Conservation (phyloP, 305 asterid species). For the Nicotiana rustica region DNA sequence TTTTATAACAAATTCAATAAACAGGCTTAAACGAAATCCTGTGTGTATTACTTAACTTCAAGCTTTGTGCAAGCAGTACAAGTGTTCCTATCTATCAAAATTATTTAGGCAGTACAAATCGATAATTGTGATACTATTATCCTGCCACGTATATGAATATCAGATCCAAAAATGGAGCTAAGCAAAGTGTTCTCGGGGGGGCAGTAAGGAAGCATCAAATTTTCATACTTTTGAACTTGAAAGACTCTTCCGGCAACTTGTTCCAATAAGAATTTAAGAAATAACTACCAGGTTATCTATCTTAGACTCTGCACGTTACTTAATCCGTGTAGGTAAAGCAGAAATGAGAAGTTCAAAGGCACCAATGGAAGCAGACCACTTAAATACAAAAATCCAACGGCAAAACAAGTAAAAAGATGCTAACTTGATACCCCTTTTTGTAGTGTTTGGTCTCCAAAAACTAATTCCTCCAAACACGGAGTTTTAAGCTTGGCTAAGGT, state of each 20-base stretch:
- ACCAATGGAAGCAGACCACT: not conserved
- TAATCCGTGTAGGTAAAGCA: not conserved
- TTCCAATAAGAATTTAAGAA: not conserved
- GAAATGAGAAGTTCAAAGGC: not conserved
- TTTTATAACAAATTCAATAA: not conserved
- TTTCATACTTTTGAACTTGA: conserved; percentile 18
- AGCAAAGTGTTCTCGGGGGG: not conserved
- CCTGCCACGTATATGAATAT: not conserved
- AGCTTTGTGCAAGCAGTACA: not conserved
- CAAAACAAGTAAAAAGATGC: not conserved
- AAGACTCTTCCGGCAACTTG: not conserved
- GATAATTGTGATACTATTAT: not conserved
- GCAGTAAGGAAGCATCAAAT: not conserved
- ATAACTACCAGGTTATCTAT: not conserved
- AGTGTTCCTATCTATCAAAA: not conserved
- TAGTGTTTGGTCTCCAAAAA: not conserved
- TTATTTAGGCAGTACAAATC: not conserved
- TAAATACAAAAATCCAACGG: not conserved
- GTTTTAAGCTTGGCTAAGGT: not conserved
- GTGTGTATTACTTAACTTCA: not conserved
- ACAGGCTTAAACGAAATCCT: not conserved
- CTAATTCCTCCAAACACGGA: conserved; percentile 19
- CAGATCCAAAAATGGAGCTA: conserved; percentile 11
- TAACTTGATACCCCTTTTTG: not conserved
- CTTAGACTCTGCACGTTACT: too few relatives aligned